Evolutionary conservation across 129 eudicot species (phyloP).

Genomic region (Deinandra increscens): DNA sequence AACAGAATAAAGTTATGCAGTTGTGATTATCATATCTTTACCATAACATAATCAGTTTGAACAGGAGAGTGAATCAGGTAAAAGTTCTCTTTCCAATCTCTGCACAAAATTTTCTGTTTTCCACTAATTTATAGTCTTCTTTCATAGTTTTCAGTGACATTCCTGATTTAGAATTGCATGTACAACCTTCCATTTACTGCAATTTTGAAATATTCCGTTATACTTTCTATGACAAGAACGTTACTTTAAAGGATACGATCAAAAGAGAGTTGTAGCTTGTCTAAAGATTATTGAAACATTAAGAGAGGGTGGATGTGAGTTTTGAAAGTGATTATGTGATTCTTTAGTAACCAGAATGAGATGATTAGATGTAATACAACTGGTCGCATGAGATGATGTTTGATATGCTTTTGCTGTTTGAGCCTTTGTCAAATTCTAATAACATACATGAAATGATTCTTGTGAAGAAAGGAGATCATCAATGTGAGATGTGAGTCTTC

Average conservation of each 20-base stretch:
- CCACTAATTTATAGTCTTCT: not conserved
- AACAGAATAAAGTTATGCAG: slow-evolving; percentile 65
- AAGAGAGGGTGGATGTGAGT: too few species aligned
- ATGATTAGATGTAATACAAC: not conserved
- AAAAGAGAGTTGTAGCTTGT: not conserved
- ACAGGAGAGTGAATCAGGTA: slow-evolving; percentile 43
- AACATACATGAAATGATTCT: too few species aligned
- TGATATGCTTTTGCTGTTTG: not conserved
- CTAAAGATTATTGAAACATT: not conserved
- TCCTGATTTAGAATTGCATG: slow-evolving; percentile 9
- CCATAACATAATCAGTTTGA: slow-evolving; percentile 35
- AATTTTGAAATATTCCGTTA: not conserved
- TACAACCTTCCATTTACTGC: slow-evolving; percentile 12
- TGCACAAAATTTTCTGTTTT: not conserved
- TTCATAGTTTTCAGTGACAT: not conserved
- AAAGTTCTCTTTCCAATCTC: slow-evolving; percentile 7
- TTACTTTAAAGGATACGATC: not conserved
- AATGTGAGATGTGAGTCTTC: not conserved
- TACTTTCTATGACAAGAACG: not conserved
- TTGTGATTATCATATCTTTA: slow-evolving; percentile 38
- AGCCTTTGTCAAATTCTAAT: too few species aligned
- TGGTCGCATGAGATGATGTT: not conserved
- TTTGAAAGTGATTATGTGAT: too few species aligned
- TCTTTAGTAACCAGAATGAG: not conserved
- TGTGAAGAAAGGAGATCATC: too few species aligned